phyloP scores from a whole-genome alignment of 129 eudicot species.

The Cynara cardunculus region DNA sequence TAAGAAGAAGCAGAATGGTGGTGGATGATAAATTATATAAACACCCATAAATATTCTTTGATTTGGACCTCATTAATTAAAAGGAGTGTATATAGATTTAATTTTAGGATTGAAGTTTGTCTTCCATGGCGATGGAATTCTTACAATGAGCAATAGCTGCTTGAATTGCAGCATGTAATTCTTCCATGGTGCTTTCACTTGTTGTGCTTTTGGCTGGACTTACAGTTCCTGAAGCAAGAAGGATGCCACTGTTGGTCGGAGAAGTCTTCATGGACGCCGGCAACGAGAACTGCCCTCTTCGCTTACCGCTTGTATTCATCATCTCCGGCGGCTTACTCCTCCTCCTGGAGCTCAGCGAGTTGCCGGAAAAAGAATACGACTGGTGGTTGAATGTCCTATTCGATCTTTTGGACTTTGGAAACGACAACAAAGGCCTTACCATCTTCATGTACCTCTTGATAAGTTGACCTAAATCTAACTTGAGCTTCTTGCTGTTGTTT shows the following conservation, averaged over 20 bases:
- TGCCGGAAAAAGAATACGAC: conserved; percentile 61
- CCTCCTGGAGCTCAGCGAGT: conserved; percentile 25
- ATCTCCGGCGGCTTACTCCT: not conserved
- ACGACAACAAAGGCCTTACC: conserved; percentile 58
- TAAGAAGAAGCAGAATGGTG: not conserved
- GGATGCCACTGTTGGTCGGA: conserved; percentile 69
- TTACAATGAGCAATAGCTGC: conserved; percentile 99
- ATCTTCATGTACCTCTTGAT: conserved; percentile 70
- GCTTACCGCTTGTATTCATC: conserved; percentile 3
- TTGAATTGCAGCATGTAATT: conserved; percentile 88
- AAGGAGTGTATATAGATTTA: not conserved
- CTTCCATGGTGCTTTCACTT: conserved; percentile 91
- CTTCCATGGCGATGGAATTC: conserved; percentile 60
- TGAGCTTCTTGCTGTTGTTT: conserved; percentile 39
- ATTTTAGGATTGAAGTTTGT: conserved; percentile 2
- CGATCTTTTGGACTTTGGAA: conserved; percentile 34
- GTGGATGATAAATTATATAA: not conserved
- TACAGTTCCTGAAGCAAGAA: conserved; percentile 36
- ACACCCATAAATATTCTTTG: not conserved
- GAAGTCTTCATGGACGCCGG: conserved; percentile 83
- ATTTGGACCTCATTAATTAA: not conserved
- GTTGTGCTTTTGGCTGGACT: conserved; percentile 26
- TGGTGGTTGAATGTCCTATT: conserved; percentile 28
- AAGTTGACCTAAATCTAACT: conserved; percentile 49
- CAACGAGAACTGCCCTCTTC: conserved; percentile 68